Percentiles rank a stretch among this genome's conserved stretches.
phyloP scores from a whole-genome alignment of 208 protist species.

The Porcisia deanei region DNA sequence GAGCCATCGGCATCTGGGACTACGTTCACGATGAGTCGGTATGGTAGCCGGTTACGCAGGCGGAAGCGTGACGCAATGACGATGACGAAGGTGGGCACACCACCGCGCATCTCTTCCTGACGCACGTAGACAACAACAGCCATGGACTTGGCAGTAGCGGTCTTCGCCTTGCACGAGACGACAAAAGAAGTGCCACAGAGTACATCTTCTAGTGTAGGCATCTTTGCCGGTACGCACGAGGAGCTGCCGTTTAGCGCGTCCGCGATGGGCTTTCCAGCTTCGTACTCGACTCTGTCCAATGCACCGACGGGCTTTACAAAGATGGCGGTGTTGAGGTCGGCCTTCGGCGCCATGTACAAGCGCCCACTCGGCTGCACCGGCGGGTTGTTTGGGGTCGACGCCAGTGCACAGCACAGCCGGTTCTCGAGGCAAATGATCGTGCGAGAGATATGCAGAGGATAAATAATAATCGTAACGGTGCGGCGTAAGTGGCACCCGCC shows the following conservation, averaged over 20 bases:
- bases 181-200: constrained; percentile 38
- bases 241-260: constrained; percentile 15
- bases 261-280: constrained; percentile 8
- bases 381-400: constrained; percentile 26
- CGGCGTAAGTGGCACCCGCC: constrained; percentile 49
- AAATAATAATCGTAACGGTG: constrained; percentile 55
- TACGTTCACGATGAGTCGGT: constrained; percentile 47
- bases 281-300: constrained; percentile 24
- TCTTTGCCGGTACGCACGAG: neutral
- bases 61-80: constrained; percentile 60
- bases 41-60: constrained; percentile 79
- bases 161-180: constrained; percentile 34
- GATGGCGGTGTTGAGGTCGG: constrained; percentile 44
- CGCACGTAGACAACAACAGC: constrained; percentile 42
- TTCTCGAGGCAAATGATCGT: constrained; percentile 85
- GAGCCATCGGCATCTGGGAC: constrained; percentile 22
- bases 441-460: constrained; percentile 61
- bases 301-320: constrained; percentile 51
- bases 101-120: constrained; percentile 66
- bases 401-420: constrained; percentile 46
- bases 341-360: constrained; percentile 54
- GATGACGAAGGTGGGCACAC: constrained; percentile 69
- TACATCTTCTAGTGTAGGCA: constrained; percentile 46
- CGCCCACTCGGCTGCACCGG: constrained; percentile 43
- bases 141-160: constrained; percentile 1